phyloP scores from a whole-genome alignment of 1,284 basidiomycete species.

The Marasmius fiardii region DNA sequence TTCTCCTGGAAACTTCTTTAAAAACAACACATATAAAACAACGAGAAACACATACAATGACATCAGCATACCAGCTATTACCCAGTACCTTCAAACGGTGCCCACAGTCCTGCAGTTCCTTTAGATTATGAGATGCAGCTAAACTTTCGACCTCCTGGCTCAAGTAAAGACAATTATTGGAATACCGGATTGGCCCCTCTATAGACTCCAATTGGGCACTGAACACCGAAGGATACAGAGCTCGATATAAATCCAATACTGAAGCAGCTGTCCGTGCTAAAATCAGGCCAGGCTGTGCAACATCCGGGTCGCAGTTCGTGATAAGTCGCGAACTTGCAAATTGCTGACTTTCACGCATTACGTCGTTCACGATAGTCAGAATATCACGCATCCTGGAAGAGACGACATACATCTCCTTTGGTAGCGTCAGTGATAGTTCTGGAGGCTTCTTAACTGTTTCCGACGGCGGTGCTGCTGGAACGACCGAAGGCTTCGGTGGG shows the following conservation, averaged over 20 bases:
- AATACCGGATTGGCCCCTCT: conserved; percentile 72
- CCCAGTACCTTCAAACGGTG: conserved; percentile 49
- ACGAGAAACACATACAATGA: conserved; percentile 47
- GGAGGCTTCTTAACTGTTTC: conserved; percentile 14
- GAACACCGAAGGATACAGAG: conserved; percentile 76
- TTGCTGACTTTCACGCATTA: conserved; percentile 56
- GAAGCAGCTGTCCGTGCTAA: conserved; percentile 63
- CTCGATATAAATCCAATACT: conserved; percentile 79
- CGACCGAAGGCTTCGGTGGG: conserved; percentile 15
- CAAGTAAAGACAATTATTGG: conserved; percentile 85
- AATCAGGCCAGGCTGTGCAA: conserved; percentile 41
- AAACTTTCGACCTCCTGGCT: conserved; percentile 43
- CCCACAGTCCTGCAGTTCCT: conserved; percentile 38
- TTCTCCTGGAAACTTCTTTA: conserved; percentile 27
- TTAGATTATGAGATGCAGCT: conserved; percentile 22
- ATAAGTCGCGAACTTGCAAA: conserved; percentile 56
- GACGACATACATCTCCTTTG: conserved; percentile 58
- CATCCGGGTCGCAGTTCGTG: conserved; percentile 25
- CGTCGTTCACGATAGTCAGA: conserved; percentile 54
- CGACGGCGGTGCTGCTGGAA: conserved; percentile 15
- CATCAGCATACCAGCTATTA: conserved; percentile 66
- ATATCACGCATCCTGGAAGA: conserved; percentile 56
- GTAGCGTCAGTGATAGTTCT: conserved; percentile 19
- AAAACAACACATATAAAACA: not conserved
- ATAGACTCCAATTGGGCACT: conserved; percentile 48